Evolutionary conservation across 257 asterid species (phyloP).

Genomic region (Solanum sitiens): DNA sequence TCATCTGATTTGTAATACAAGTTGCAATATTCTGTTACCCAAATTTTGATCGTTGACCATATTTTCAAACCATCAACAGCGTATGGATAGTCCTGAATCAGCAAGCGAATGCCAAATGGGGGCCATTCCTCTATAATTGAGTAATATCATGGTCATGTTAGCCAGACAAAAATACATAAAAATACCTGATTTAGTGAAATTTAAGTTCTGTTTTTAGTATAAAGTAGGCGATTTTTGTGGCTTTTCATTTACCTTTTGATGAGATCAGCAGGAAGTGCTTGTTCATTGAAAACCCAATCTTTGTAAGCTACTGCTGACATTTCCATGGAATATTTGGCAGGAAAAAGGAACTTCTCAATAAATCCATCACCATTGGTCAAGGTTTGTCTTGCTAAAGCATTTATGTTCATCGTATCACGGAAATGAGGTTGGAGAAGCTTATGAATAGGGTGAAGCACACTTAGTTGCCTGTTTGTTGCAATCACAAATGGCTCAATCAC

Average conservation of each 20-base stretch:
- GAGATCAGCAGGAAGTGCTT: constrained; percentile 59
- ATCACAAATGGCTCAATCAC: constrained; percentile 59
- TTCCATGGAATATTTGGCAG: constrained; percentile 44
- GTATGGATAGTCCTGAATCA: constrained; percentile 63
- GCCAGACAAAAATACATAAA: not conserved
- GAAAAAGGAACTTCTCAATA: constrained; percentile 43
- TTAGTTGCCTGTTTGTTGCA: constrained; percentile 48
- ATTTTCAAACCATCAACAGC: constrained; percentile 81
- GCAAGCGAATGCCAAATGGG: constrained; percentile 45
- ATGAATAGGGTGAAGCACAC: constrained; percentile 51
- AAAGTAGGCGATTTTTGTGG: not conserved
- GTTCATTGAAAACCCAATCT: constrained; percentile 45
- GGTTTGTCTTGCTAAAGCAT: constrained; percentile 47
- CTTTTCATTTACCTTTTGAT: constrained; percentile 38
- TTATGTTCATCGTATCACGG: constrained; percentile 61
- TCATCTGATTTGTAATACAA: constrained; percentile 45
- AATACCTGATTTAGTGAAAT: no score
- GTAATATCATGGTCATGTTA: not conserved
- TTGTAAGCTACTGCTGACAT: constrained; percentile 35
- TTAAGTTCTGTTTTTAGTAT: not conserved
- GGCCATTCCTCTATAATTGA: constrained; percentile 45
- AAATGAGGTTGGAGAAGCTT: constrained; percentile 62
- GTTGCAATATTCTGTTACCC: constrained; percentile 62
- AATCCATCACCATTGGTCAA: constrained; percentile 53
- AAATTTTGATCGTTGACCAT: constrained; percentile 62